A percentile compares a stretch with the other conserved stretches of the same genome.
Conservation (phyloP, 768 basidiomycete genomes). For the Leucocoprinus leucothites region DNA sequence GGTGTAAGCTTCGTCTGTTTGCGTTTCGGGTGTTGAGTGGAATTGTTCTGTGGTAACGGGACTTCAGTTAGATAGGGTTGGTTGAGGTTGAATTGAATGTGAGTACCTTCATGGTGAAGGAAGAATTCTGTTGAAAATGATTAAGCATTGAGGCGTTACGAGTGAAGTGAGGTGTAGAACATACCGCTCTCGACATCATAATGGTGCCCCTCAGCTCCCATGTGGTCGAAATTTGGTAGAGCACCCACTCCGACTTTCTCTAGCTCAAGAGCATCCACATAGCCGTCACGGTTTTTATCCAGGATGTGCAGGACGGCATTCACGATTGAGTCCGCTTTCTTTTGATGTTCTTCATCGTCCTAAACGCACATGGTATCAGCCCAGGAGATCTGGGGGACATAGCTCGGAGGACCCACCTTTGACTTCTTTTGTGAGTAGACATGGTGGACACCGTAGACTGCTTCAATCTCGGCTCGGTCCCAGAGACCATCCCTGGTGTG, state of each 20-base stretch:
- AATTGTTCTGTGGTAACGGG: slow-evolving; percentile 59
- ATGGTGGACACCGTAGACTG: slow-evolving; percentile 95
- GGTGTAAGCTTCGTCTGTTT: slow-evolving; percentile 90
- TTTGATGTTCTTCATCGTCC: slow-evolving; percentile 76
- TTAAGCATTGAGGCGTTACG: not conserved
- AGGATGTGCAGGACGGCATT: slow-evolving; percentile 63
- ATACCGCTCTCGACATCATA: slow-evolving; percentile 88
- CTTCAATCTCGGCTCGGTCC: slow-evolving; percentile 88
- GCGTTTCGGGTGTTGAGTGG: slow-evolving; percentile 96
- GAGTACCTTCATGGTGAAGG: slow-evolving; percentile 91
- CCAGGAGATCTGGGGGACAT: not conserved
- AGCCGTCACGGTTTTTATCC: slow-evolving; percentile 75
- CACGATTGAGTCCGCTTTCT: slow-evolving; percentile 80
- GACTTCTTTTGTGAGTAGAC: slow-evolving; percentile 82
- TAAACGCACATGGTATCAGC: slow-evolving; percentile 20
- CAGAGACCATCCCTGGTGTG: slow-evolving; percentile 84
- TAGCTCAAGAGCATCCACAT: slow-evolving; percentile 68
- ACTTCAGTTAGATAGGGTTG: not conserved
- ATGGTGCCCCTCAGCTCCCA: slow-evolving; percentile 91
- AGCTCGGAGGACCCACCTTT: slow-evolving; percentile 37
- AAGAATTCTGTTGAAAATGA: slow-evolving; percentile 66
- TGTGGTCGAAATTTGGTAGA: slow-evolving; percentile 76
- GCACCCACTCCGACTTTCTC: slow-evolving; percentile 67
- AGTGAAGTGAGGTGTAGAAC: slow-evolving; percentile 21
- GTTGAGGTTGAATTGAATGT: not conserved